phyloP scores from a whole-genome alignment of 495 filamentous ascomycete species.

The Xylaria venustula region DNA sequence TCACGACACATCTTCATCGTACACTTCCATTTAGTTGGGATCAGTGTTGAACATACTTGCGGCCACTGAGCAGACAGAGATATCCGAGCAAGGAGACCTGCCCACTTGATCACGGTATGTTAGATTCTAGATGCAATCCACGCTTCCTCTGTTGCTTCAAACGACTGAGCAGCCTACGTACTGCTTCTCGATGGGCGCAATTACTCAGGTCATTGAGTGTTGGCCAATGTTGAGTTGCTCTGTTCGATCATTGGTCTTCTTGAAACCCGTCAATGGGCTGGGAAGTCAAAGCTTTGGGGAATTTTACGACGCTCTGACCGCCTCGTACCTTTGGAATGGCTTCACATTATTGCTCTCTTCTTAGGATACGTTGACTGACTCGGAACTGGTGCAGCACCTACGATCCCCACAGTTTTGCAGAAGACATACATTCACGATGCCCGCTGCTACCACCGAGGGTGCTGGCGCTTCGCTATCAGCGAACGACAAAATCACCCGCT shows the following conservation, averaged over 20 bases:
- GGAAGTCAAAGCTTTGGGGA: too few species aligned
- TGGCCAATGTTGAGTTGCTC: background rate
- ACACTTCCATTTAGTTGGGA: constrained; percentile 4
- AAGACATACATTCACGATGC: constrained; percentile 37
- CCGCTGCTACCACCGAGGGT: constrained; percentile 43
- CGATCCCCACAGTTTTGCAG: background rate
- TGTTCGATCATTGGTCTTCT: background rate
- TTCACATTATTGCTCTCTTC: background rate
- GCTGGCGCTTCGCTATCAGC: constrained; percentile 58
- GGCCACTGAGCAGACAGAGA: background rate
- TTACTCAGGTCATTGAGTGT: background rate
- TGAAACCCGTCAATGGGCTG: too few species aligned
- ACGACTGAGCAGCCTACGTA: background rate
- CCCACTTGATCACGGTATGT: constrained; percentile 15
- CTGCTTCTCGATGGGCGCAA: background rate
- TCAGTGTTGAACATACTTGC: background rate
- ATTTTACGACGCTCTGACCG: background rate
- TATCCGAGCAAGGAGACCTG: background rate
- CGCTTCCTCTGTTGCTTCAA: background rate
- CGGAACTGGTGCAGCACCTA: background rate
- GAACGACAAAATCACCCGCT: constrained; percentile 98
- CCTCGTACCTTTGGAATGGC: background rate
- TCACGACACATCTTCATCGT: background rate
- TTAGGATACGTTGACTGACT: background rate
- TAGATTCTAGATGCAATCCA: background rate